phyloP scores from a whole-genome alignment of 352 stramenopile species.

The Pythium periplocum region DNA sequence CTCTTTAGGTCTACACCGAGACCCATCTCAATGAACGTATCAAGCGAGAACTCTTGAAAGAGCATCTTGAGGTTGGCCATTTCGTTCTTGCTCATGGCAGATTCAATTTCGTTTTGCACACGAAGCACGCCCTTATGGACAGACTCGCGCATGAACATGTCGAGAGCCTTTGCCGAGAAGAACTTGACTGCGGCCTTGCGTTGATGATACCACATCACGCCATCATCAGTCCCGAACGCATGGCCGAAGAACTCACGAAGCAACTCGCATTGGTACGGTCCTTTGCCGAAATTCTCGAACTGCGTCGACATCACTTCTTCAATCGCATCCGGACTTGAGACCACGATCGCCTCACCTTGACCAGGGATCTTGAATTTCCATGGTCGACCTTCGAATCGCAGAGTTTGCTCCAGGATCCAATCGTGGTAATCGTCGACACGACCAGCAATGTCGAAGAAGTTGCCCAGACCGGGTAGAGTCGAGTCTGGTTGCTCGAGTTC shows the following conservation, averaged over 20 bases:
- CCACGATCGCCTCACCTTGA: conserved; percentile 14
- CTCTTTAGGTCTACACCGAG: conserved; percentile 45
- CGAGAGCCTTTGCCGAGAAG: conserved; percentile 25
- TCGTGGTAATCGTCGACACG: conserved; percentile 38
- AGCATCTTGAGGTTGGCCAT: conserved; percentile 21
- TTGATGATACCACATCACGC: conserved; percentile 27
- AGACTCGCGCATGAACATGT: too few species aligned
- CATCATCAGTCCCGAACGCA: conserved; percentile 21
- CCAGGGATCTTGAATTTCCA: conserved; percentile 22
- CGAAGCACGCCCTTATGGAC: conserved; percentile 13
- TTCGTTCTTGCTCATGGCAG: neutral
- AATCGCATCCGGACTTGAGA: conserved; percentile 17
- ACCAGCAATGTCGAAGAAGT: conserved; percentile 21
- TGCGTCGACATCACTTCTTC: conserved; percentile 35
- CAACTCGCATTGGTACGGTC: conserved; percentile 16
- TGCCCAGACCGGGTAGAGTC: conserved; percentile 36
- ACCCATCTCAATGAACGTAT: conserved; percentile 50
- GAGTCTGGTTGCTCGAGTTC: conserved; percentile 2
- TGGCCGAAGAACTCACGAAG: conserved; percentile 18
- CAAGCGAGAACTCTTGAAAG: conserved; percentile 47
- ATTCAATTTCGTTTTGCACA: conserved; percentile 12
- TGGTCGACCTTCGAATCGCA: conserved; percentile 12
- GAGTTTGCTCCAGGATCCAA: conserved; percentile 27
- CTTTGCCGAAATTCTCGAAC: conserved; percentile 32
- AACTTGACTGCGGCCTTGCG: conserved; percentile 26